phyloP scores from a whole-genome alignment of 805 yeast genomes.

The Lipomyces yamanashiensis region DNA sequence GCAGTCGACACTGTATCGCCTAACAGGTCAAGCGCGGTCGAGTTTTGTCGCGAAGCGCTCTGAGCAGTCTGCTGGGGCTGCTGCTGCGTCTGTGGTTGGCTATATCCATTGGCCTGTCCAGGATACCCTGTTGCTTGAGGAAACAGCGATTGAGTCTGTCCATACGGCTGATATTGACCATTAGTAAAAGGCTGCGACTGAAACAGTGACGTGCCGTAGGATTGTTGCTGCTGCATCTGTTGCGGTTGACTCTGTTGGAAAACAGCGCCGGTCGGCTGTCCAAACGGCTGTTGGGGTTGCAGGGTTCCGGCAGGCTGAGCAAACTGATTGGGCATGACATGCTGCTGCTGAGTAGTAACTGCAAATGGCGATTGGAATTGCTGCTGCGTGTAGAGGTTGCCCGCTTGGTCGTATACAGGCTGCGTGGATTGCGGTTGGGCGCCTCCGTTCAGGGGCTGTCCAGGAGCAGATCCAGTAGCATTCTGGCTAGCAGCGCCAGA shows the following conservation, averaged over 20 bases:
- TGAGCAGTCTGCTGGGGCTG: constrained; percentile 7
- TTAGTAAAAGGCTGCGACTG: constrained; percentile 25
- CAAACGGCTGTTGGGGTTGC: constrained; percentile 21
- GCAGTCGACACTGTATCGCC: constrained; percentile 7
- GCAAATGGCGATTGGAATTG: constrained; percentile 24
- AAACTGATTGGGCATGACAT: constrained; percentile 8
- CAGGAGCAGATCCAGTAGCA: constrained; percentile 5
- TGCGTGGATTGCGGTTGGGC: constrained; percentile 6
- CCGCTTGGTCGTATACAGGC: constrained; percentile 23
- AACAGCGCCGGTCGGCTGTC: constrained; percentile 38
- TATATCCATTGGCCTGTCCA: neutral
- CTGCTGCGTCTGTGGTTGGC: constrained; percentile 22
- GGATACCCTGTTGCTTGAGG: constrained; percentile 18
- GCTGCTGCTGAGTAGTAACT: constrained; percentile 19
- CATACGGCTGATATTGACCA: constrained; percentile 23
- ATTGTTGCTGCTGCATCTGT: constrained; percentile 34
- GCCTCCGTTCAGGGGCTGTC: constrained; percentile 3
- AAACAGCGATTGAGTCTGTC: constrained; percentile 11
- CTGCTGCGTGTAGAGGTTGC: constrained; percentile 22
- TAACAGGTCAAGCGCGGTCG: constrained; percentile 1
- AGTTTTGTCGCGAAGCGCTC: constrained; percentile 2
- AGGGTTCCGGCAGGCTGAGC: constrained; percentile 36
- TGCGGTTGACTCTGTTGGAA: constrained; percentile 36
- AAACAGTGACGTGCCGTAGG: constrained; percentile 37
- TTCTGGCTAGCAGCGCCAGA: constrained; percentile 17